Percentiles rank a stretch among this genome's conserved stretches.
phyloP scores from a whole-genome alignment of 1,284 basidiomycete species.

The Melanopsichium pennsylvanicum region DNA sequence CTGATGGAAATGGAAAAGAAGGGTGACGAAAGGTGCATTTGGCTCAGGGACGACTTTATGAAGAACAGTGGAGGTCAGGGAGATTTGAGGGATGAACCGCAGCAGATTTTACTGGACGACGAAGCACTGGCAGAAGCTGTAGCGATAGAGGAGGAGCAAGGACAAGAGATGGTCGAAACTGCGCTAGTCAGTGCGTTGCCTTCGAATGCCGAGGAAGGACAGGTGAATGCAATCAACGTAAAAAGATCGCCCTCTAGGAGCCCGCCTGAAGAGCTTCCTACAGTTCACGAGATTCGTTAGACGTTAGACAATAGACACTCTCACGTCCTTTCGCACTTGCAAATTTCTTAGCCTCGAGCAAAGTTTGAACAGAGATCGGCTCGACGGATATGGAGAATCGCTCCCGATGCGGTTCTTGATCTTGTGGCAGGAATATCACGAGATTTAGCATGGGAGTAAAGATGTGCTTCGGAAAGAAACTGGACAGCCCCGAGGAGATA shows the following conservation, averaged over 20 bases:
- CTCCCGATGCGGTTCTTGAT: background rate
- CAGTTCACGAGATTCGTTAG: constrained; percentile 10
- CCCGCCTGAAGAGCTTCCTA: constrained; percentile 12
- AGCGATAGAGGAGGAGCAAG: background rate
- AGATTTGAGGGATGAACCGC: constrained; percentile 19
- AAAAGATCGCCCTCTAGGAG: background rate
- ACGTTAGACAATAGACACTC: background rate
- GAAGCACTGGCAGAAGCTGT: background rate
- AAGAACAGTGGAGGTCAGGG: constrained; percentile 19
- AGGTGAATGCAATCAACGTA: constrained; percentile 4
- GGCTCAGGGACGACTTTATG: constrained; percentile 29
- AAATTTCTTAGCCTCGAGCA: background rate
- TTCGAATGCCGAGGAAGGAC: background rate
- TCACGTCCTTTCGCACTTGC: background rate
- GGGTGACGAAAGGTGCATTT: constrained; percentile 22
- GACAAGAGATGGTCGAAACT: background rate
- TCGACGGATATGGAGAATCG: background rate
- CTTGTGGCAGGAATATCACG: no score
- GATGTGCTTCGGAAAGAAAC: background rate
- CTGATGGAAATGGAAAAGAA: constrained; percentile 28
- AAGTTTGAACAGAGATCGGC: no score
- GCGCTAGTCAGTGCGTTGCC: constrained; percentile 1
- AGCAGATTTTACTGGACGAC: constrained; percentile 16
- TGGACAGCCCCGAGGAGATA: background rate
- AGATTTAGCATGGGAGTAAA: no score